These are phyloP conservation scores for Diaporthe nobilis DNA, from an alignment of 2,329 filamentous ascomycete species.

Conservation along the genomic window DNA sequence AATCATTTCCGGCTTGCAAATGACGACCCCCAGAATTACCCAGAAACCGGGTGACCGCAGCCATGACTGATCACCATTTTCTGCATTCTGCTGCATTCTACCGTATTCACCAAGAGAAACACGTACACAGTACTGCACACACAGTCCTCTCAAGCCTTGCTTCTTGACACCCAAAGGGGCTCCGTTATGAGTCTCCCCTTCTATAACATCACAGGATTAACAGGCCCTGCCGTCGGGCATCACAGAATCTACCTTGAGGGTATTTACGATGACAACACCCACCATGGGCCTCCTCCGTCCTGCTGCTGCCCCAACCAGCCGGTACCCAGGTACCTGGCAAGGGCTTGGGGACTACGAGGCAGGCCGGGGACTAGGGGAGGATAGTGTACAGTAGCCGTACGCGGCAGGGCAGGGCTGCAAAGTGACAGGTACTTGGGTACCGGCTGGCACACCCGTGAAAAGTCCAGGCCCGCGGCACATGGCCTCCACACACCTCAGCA, in stretches of 20 bases:
- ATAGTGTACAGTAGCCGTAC: not conserved
- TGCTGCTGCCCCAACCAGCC: not conserved
- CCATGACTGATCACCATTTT: slow-evolving; percentile 26
- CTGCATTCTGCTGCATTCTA: not conserved
- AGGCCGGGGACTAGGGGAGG: not conserved
- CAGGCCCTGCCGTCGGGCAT: not conserved
- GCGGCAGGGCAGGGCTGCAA: slow-evolving; percentile 9
- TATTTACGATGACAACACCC: not conserved
- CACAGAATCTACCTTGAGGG: not conserved
- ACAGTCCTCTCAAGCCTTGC: not conserved
- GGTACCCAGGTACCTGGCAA: not conserved
- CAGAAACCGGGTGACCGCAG: slow-evolving; percentile 27
- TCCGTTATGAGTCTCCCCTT: not conserved
- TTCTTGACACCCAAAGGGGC: no score
- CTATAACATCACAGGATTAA: not conserved
- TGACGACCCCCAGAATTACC: slow-evolving; percentile 14
- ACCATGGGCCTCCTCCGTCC: not conserved
- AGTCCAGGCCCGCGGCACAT: slow-evolving; percentile 27
- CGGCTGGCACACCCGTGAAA: slow-evolving; percentile 8
- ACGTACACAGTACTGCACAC: not conserved
- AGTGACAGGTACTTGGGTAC: slow-evolving; percentile 19
- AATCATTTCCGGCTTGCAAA: slow-evolving; percentile 28
- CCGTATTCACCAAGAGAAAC: not conserved
- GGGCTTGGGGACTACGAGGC: not conserved
- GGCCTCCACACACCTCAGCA: slow-evolving; percentile 18